phyloP scores from a whole-genome alignment of 768 basidiomycete genomes.

The Leucosporidium scottii region DNA sequence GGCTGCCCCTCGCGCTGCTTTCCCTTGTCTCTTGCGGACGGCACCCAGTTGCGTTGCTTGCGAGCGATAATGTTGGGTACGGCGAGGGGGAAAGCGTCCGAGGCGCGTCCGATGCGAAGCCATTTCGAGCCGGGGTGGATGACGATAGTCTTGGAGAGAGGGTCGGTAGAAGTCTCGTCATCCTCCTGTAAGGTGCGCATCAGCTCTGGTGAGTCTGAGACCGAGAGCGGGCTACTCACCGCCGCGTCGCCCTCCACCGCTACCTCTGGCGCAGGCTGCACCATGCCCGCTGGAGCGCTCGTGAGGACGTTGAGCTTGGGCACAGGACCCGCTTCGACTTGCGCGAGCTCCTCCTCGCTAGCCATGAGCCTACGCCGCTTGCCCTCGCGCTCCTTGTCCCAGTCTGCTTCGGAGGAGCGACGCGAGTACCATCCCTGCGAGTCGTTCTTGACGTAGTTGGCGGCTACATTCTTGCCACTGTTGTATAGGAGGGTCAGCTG shows the following conservation, averaged over 20 bases:
- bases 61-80: constrained; percentile 35
- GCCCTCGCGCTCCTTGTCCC: constrained; percentile 17
- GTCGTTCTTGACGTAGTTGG: constrained; percentile 27
- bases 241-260: neutral
- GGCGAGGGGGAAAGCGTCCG: constrained; percentile 29
- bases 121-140: constrained; percentile 38
- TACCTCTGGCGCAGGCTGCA: neutral
- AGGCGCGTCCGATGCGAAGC: constrained; percentile 37
- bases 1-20: neutral
- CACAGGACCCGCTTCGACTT: neutral
- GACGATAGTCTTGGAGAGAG: constrained; percentile 33
- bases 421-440: constrained; percentile 24
- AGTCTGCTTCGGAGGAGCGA: constrained; percentile 5
- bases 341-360: constrained; percentile 13
- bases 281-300: neutral
- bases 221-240: neutral
- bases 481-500: neutral
- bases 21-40: neutral
- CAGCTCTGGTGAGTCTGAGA: neutral
- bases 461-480: constrained; percentile 36
- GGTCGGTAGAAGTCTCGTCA: constrained; percentile 7
- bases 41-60: neutral
- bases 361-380: constrained; percentile 29
- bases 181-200: neutral
- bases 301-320: constrained; percentile 11